A percentile compares a stretch with the other conserved stretches of the same genome.
Conservation (phyloP, 2,329 filamentous ascomycete species). For the Epicoccum nigrum region DNA sequence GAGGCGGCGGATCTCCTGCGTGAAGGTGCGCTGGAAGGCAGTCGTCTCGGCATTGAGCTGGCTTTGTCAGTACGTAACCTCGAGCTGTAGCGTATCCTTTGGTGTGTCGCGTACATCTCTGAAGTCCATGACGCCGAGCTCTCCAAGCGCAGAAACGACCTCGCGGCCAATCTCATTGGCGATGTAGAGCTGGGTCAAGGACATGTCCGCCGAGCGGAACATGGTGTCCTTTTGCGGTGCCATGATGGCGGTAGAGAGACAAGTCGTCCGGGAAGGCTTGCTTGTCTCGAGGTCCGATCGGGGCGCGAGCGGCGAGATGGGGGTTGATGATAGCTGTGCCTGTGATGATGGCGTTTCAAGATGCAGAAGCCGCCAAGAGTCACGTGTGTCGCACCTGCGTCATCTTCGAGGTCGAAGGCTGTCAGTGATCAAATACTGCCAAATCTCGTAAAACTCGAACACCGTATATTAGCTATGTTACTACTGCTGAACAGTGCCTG, state of each 20-base stretch:
- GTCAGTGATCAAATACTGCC: background rate
- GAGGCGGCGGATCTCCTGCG: constrained; percentile 93
- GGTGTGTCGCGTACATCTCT: constrained; percentile 74
- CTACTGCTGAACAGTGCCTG: background rate
- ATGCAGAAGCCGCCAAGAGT: constrained; percentile 6
- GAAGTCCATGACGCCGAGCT: constrained; percentile 96
- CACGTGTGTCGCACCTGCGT: constrained; percentile 13
- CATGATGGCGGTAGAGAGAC: constrained; percentile 56
- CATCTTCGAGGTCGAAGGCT: constrained; percentile 5
- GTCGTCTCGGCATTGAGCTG: constrained; percentile 92
- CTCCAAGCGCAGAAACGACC: constrained; percentile 93
- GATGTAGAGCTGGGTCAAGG: constrained; percentile 99
- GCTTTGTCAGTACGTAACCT: constrained; percentile 31
- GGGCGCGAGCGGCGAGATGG: constrained; percentile 30
- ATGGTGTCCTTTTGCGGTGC: constrained; percentile 79
- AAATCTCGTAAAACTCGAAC: background rate
- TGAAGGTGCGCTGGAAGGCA: constrained; percentile 96
- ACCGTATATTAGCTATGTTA: background rate
- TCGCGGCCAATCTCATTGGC: constrained; percentile 98
- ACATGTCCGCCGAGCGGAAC: constrained; percentile 99
- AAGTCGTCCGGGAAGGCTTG: constrained; percentile 26
- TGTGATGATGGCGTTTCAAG: constrained; percentile 17
- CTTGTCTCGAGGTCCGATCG: constrained; percentile 35
- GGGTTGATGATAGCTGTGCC: constrained; percentile 31
- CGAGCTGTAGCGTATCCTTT: background rate